Evolutionary conservation across 805 yeast genomes (phyloP).

Genomic region (Ogataea trehaloabstinens): DNA sequence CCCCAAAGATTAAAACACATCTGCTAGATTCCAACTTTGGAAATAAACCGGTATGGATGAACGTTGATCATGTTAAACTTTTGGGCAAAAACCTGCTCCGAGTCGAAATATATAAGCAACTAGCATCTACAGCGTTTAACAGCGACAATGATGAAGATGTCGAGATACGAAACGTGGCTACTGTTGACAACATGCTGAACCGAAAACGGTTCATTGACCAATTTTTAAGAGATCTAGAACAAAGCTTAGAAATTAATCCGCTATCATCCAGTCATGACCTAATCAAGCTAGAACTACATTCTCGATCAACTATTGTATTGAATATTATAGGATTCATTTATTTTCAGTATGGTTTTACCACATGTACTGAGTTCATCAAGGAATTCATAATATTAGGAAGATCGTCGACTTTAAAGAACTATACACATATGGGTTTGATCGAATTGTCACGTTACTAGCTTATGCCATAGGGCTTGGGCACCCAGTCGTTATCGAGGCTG

Average conservation of each 20-base stretch:
- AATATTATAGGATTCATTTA: slow-evolving; percentile 27
- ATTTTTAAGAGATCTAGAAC: slow-evolving; percentile 15
- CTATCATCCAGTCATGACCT: slow-evolving; percentile 3
- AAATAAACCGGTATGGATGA: slow-evolving; percentile 8
- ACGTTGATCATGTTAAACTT: slow-evolving; percentile 3
- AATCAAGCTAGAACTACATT: slow-evolving; percentile 18
- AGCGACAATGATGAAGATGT: slow-evolving; percentile 7
- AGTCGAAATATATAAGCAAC: slow-evolving; percentile 5
- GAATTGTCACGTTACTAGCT: slow-evolving; percentile 24
- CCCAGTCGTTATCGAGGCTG: slow-evolving; percentile 41
- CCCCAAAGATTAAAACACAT: slow-evolving; percentile 9
- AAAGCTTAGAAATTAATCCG: slow-evolving; percentile 8
- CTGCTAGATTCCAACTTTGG: slow-evolving; percentile 5
- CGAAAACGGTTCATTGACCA: slow-evolving; percentile 23
- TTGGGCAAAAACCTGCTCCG: slow-evolving; percentile 11
- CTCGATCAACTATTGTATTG: slow-evolving; percentile 21
- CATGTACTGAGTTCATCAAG: slow-evolving; percentile 21
- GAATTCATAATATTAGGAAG: slow-evolving; percentile 29
- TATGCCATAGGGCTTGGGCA: slow-evolving; percentile 52
- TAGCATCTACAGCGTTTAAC: not conserved
- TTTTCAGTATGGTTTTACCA: slow-evolving; percentile 21
- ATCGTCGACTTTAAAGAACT: slow-evolving; percentile 9
- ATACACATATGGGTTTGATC: slow-evolving; percentile 27
- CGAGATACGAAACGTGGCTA: not conserved
- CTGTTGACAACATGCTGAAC: slow-evolving; percentile 5